These are phyloP conservation scores for Backusella circina DNA, from an alignment of 192 early-diverging fungal species.

Conservation along the genomic window DNA sequence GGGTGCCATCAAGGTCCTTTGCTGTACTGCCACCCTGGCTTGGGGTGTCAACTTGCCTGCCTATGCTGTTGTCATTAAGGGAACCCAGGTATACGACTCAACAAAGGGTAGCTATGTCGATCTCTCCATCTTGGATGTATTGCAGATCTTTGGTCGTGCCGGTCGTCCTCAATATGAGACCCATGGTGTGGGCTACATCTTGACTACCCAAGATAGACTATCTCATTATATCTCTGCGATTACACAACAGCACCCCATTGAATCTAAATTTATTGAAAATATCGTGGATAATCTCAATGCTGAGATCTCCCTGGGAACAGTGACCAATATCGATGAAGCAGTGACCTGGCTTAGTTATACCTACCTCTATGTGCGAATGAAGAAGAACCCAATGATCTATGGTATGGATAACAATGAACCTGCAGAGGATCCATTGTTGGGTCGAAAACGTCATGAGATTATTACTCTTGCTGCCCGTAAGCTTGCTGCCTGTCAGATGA, in stretches of 20 bases:
- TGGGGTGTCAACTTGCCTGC: constrained; percentile 99
- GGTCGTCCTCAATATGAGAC: constrained; percentile 93
- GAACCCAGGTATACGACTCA: constrained; percentile 93
- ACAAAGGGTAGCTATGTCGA: constrained; percentile 94
- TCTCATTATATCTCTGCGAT: constrained; percentile 91
- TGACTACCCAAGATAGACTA: constrained; percentile 93
- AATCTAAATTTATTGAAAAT: constrained; percentile 82
- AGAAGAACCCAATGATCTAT: constrained; percentile 91
- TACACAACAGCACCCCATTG: constrained; percentile 96
- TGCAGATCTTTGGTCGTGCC: constrained; percentile 99
- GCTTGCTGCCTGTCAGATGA: constrained; percentile 89
- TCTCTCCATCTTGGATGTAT: constrained; percentile 95
- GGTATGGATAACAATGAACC: constrained; percentile 80
- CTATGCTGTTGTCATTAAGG: constrained; percentile 98
- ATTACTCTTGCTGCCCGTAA: constrained; percentile 69
- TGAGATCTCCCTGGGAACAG: constrained; percentile 93
- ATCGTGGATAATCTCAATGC: constrained; percentile 97
- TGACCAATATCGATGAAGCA: constrained; percentile 93
- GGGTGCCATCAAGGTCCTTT: constrained; percentile 80
- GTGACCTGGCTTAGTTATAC: constrained; percentile 98
- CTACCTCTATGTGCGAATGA: constrained; percentile 94
- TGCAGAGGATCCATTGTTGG: constrained; percentile 76
- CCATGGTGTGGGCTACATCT: constrained; percentile 90
- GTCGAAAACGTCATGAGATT: constrained; percentile 77
- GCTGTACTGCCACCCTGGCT: constrained; percentile 96